A percentile compares a stretch with the other conserved stretches of the same genome.
phyloP scores from a whole-genome alignment of 805 yeast genomes.

The Starmera pachycereana region DNA sequence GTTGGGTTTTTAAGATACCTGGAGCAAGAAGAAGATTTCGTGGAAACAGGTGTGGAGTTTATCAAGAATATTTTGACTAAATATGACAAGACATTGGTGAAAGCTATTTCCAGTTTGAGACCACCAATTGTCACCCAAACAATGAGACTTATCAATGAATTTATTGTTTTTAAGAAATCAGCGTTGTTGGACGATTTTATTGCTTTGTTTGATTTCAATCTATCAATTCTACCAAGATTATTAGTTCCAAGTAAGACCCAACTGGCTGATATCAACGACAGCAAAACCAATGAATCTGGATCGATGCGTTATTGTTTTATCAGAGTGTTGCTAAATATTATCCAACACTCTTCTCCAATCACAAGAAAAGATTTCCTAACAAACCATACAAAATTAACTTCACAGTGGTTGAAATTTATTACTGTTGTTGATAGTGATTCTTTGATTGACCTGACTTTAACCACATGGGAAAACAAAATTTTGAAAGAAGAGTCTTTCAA shows the following conservation, averaged over 20 bases:
- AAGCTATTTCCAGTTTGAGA: constrained; percentile 51
- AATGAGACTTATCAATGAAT: constrained; percentile 42
- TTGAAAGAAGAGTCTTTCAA: constrained; percentile 51
- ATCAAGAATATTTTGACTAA: constrained; percentile 43
- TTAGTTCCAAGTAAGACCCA: constrained; percentile 44
- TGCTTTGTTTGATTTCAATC: constrained; percentile 57
- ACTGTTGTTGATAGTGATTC: constrained; percentile 41
- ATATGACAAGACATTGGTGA: constrained; percentile 53
- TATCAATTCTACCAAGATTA: constrained; percentile 51
- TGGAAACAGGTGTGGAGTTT: constrained; percentile 24
- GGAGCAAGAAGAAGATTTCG: constrained; percentile 7
- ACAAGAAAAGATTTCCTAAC: constrained; percentile 55
- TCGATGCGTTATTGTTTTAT: constrained; percentile 53
- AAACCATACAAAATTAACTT: constrained; percentile 46
- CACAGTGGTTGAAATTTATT: constrained; percentile 59
- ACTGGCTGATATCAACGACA: constrained; percentile 24
- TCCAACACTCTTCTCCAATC: constrained; percentile 38
- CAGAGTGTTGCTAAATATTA: constrained; percentile 47
- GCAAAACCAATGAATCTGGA: constrained; percentile 24
- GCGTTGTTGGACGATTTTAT: constrained; percentile 45
- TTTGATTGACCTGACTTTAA: constrained; percentile 29
- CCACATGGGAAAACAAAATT: constrained; percentile 38
- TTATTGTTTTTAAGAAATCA: constrained; percentile 40
- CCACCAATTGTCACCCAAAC: constrained; percentile 53
- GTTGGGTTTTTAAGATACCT: neutral